Evolutionary conservation across 768 basidiomycete species (phyloP).

Genomic region (Boletus pseudopeckii): DNA sequence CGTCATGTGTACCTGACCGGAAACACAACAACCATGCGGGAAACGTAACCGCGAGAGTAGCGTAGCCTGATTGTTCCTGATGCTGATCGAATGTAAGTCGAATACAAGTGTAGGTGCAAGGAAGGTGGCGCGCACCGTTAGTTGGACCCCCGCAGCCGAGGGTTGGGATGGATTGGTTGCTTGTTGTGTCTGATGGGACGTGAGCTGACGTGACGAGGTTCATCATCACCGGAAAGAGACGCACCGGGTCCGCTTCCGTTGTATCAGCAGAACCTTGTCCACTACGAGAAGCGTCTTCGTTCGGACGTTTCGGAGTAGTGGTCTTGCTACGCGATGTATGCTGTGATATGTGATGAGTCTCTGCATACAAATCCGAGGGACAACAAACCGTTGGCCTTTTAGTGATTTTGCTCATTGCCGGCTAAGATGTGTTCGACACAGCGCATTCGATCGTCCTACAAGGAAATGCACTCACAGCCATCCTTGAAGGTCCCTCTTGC

Average conservation of each 20-base stretch:
- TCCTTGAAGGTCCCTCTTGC: too few relatives aligned
- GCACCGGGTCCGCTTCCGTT: neutral
- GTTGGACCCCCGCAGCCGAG: neutral
- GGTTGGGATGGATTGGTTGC: neutral
- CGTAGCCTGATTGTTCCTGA: neutral
- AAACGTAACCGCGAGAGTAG: neutral
- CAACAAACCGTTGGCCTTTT: too few relatives aligned
- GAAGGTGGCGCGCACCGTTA: neutral
- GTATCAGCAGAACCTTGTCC: neutral
- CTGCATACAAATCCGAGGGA: too few relatives aligned
- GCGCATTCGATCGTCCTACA: too few relatives aligned
- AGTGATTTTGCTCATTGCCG: too few relatives aligned
- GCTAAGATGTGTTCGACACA: too few relatives aligned
- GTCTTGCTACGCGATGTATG: too few relatives aligned
- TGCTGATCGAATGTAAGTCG: neutral
- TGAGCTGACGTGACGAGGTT: neutral
- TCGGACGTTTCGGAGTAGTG: neutral
- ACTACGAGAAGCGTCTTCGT: neutral
- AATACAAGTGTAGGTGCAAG: neutral
- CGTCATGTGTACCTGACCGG: neutral
- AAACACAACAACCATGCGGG: neutral
- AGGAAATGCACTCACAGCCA: too few relatives aligned
- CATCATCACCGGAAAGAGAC: neutral
- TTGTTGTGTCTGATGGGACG: neutral
- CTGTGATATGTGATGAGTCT: too few relatives aligned